Conservation (phyloP, 2,329 filamentous ascomycete species). For the Neofusicoccum cordaticola region DNA sequence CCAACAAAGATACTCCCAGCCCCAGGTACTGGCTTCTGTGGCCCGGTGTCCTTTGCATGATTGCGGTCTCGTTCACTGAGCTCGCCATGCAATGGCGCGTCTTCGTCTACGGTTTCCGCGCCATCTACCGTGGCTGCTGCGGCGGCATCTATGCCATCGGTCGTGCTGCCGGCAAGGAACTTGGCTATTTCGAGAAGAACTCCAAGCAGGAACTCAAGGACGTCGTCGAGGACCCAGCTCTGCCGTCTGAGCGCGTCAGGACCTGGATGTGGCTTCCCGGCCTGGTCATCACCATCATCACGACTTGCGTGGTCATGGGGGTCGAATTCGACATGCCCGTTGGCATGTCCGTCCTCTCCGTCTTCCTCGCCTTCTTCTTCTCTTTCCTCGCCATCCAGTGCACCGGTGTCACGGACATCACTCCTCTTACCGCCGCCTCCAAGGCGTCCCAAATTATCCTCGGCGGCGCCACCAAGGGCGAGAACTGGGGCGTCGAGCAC, state of each 20-base stretch:
- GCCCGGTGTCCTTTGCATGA: conserved; percentile 52
- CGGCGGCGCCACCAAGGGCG: conserved; percentile 60
- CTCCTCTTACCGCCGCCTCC: conserved; percentile 63
- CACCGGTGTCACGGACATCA: conserved; percentile 58
- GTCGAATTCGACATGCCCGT: conserved; percentile 57
- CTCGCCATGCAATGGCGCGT: conserved; percentile 44
- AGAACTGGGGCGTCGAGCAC: conserved; percentile 47
- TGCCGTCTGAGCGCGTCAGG: conserved; percentile 48
- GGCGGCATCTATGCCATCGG: conserved; percentile 41
- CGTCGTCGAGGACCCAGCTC: conserved; percentile 51
- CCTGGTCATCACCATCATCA: conserved; percentile 48
- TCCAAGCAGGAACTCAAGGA: conserved; percentile 39
- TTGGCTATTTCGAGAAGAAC: conserved; percentile 43
- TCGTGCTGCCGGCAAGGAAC: conserved; percentile 43
- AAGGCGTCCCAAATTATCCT: conserved; percentile 69
- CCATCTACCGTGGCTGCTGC: conserved; percentile 48
- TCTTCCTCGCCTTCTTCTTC: conserved; percentile 59
- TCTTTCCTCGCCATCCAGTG: conserved; percentile 62
- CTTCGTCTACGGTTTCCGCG: conserved; percentile 48
- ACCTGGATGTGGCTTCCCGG: conserved; percentile 54
- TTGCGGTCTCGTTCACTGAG: conserved; percentile 50
- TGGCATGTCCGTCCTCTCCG: conserved; percentile 56
- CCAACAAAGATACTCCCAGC: conserved; percentile 43
- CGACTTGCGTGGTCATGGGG: conserved; percentile 52
- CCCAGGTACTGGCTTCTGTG: conserved; percentile 54